Percentiles rank a stretch among this genome's conserved stretches.
phyloP scores from a whole-genome alignment of 768 basidiomycete genomes.

The Amanita fuliginea region DNA sequence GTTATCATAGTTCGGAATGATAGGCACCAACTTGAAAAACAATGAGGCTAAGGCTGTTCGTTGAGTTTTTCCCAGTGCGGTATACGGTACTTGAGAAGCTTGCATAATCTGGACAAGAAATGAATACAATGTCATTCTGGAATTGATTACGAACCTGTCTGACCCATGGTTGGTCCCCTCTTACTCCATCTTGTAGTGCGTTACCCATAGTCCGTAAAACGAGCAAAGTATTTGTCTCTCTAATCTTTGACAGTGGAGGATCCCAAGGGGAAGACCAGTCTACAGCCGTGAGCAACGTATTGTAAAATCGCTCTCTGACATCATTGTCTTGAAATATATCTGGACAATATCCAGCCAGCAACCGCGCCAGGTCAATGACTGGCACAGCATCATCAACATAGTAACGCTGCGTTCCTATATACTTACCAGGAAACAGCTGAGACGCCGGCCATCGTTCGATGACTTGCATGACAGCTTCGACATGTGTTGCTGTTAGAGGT shows the following conservation, averaged over 20 bases:
- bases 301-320: conserved; percentile 41
- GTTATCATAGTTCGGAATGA: conserved; percentile 1
- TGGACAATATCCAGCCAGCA: conserved; percentile 57
- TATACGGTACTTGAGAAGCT: conserved; percentile 39
- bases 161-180: conserved; percentile 38
- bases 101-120: conserved; percentile 40
- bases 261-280: conserved; percentile 53
- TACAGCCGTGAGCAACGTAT: conserved; percentile 53
- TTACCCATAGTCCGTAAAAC: conserved; percentile 76
- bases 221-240: conserved; percentile 81
- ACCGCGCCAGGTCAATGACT: conserved; percentile 83
- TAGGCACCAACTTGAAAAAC: conserved; percentile 69
- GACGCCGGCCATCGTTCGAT: conserved; percentile 66
- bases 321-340: conserved; percentile 33
- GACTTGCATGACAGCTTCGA: conserved; percentile 52
- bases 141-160: conserved; percentile 27
- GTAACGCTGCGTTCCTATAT: neutral
- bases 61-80: conserved; percentile 52
- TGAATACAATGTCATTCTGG: conserved; percentile 5
- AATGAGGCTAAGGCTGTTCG: conserved; percentile 74
- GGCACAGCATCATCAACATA: neutral
- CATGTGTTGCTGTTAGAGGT: conserved; percentile 33
- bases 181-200: conserved; percentile 47
- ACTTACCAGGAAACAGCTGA: conserved; percentile 61
- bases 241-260: conserved; percentile 48